phyloP scores from a whole-genome alignment of 768 basidiomycete genomes.

The Rhodocollybia butyracea region DNA sequence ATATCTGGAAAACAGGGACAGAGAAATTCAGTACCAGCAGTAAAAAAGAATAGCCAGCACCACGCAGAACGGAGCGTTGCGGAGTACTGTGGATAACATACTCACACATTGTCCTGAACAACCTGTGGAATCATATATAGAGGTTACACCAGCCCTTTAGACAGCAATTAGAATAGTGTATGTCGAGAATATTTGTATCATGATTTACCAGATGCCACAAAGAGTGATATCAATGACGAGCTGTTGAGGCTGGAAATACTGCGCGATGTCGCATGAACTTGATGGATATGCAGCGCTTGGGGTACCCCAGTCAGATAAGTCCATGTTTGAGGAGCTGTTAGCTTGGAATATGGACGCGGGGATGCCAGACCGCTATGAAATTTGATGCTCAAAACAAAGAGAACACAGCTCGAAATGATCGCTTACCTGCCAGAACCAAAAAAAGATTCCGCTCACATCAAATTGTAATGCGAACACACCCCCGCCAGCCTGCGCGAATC shows the following conservation, averaged over 20 bases:
- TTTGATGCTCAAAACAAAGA: not conserved
- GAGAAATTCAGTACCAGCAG: not conserved
- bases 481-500: conserved; percentile 49
- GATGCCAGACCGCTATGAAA: not conserved
- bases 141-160: conserved; percentile 46
- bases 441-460: conserved; percentile 6
- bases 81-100: conserved; percentile 3
- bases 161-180: not conserved
- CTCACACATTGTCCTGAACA: conserved; percentile 46
- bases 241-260: conserved; percentile 46
- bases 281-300: conserved; percentile 43
- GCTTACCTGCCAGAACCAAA: conserved; percentile 9
- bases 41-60: not conserved
- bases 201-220: conserved; percentile 44
- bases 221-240: conserved; percentile 54
- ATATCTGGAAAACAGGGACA: conserved; percentile 26
- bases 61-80: not conserved
- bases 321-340: conserved; percentile 11
- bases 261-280: conserved; percentile 38
- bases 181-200: not conserved
- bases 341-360: conserved; percentile 18
- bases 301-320: conserved; percentile 36
- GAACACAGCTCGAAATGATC: not conserved
- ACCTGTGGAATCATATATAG: conserved; percentile 33
- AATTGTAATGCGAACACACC: conserved; percentile 28